A percentile compares a stretch with the other conserved stretches of the same genome.
phyloP scores from a whole-genome alignment of 2,329 filamentous ascomycete genomes.

The Pochonia chlamydosporia region DNA sequence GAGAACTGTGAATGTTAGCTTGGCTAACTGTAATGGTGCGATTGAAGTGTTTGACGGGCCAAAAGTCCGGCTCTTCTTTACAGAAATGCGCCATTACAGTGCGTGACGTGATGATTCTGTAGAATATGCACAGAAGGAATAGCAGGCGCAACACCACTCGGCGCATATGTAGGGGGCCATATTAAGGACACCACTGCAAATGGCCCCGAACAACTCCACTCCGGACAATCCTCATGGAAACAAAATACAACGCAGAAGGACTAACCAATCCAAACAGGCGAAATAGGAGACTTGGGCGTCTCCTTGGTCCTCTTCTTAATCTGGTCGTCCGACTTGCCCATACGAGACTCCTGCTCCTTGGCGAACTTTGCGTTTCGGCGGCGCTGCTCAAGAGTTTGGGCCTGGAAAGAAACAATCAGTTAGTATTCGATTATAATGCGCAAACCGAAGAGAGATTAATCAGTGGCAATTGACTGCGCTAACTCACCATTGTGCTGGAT shows the following conservation, averaged over 20 bases:
- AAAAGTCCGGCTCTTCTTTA: background rate
- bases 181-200: too few relatives aligned
- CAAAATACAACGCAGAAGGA: conserved; percentile 9
- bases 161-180: too few relatives aligned
- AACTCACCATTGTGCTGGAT: conserved; percentile 7
- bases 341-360: conserved; percentile 65
- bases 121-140: background rate
- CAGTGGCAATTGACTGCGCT: background rate
- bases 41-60: conserved; percentile 5
- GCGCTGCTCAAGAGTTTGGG: conserved; percentile 80
- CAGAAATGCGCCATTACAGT: too few relatives aligned
- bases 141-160: background rate
- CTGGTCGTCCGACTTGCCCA: conserved; percentile 65
- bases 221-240: too few relatives aligned
- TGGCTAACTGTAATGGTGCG: background rate
- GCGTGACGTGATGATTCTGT: too few relatives aligned
- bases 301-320: conserved; percentile 57
- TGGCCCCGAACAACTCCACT: too few relatives aligned
- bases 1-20: conserved; percentile 32
- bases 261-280: conserved; percentile 58
- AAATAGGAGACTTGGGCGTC: conserved; percentile 54
- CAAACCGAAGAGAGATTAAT: background rate
- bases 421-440: background rate
- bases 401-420: conserved; percentile 37
- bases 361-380: conserved; percentile 75